Percentiles rank a stretch among this genome's conserved stretches.
Evolutionary conservation across 2,329 filamentous ascomycete genomes (phyloP).

Genomic region (Claviceps sp.): DNA sequence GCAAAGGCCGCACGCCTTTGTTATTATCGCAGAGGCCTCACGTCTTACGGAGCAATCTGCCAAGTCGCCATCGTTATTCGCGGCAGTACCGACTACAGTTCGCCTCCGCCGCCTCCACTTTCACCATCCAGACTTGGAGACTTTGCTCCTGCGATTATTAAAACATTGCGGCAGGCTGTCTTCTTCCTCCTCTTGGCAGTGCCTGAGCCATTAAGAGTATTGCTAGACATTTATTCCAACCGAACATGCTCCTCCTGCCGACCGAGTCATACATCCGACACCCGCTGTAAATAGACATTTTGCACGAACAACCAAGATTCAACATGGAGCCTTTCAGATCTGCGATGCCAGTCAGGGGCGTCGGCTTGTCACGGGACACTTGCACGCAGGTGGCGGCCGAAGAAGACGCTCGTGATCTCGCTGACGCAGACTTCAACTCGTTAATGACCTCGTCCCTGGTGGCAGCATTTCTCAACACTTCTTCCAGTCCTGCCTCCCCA

Average conservation of each 20-base stretch:
- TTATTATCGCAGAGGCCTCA: too few relatives aligned
- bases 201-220: neutral
- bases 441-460: slow-evolving; percentile 25
- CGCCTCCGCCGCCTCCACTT: too few relatives aligned
- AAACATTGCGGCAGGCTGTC: neutral
- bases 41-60: too few relatives aligned
- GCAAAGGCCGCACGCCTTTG: too few relatives aligned
- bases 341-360: slow-evolving; percentile 3
- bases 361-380: slow-evolving; percentile 1
- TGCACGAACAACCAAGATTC: neutral
- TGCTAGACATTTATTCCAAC: neutral
- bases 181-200: neutral
- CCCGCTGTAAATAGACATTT: neutral
- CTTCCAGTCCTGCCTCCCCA: slow-evolving; percentile 42
- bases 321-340: slow-evolving; percentile 5
- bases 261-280: neutral
- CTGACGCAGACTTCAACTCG: slow-evolving; percentile 21
- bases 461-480: slow-evolving; percentile 22
- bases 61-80: too few relatives aligned
- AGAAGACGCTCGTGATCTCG: slow-evolving; percentile 3
- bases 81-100: too few relatives aligned
- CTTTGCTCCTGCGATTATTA: neutral
- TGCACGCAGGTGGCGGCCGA: slow-evolving; percentile 6
- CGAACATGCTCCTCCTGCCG: slow-evolving; percentile 7
- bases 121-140: neutral